phyloP scores from a whole-genome alignment of 2,329 filamentous ascomycete genomes.

The Paecilomyces fulvus region DNA sequence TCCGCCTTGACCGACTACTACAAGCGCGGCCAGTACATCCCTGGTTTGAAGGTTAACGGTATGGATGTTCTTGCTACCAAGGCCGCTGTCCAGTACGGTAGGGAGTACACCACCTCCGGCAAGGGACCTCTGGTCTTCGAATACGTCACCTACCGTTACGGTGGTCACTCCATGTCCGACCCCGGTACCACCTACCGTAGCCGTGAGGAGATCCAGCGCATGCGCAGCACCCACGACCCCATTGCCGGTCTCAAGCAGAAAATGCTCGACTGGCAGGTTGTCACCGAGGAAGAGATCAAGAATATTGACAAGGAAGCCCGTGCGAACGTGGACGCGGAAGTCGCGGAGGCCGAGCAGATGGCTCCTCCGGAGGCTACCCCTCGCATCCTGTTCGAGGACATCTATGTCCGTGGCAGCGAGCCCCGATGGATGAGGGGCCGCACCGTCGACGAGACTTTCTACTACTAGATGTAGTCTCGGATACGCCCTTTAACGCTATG shows the following conservation, averaged over 20 bases:
- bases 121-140: slow-evolving; percentile 94
- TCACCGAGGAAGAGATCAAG: slow-evolving; percentile 93
- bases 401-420: slow-evolving; percentile 84
- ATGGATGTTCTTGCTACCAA: slow-evolving; percentile 99
- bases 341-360: slow-evolving; percentile 86
- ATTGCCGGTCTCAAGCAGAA: slow-evolving; percentile 98
- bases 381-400: slow-evolving; percentile 89
- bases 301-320: slow-evolving; percentile 88
- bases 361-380: slow-evolving; percentile 64
- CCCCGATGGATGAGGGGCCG: slow-evolving; percentile 80
- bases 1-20: slow-evolving; percentile 98
- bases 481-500: neutral
- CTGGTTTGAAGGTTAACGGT: slow-evolving; percentile 97
- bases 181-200: slow-evolving; percentile 98
- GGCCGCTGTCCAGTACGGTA: slow-evolving; percentile 88
- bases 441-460: slow-evolving; percentile 87
- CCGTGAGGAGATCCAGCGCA: slow-evolving; percentile 98
- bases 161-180: slow-evolving; percentile 99
- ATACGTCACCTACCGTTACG: slow-evolving; percentile 98
- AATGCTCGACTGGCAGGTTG: slow-evolving; percentile 90
- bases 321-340: slow-evolving; percentile 76
- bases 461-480: slow-evolving; percentile 43
- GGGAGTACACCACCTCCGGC: slow-evolving; percentile 71
- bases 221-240: slow-evolving; percentile 97
- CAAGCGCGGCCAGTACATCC: slow-evolving; percentile 99